Evolutionary conservation across 257 asterid genomes (phyloP).

Genomic region (Solanum infundibuliforme): DNA sequence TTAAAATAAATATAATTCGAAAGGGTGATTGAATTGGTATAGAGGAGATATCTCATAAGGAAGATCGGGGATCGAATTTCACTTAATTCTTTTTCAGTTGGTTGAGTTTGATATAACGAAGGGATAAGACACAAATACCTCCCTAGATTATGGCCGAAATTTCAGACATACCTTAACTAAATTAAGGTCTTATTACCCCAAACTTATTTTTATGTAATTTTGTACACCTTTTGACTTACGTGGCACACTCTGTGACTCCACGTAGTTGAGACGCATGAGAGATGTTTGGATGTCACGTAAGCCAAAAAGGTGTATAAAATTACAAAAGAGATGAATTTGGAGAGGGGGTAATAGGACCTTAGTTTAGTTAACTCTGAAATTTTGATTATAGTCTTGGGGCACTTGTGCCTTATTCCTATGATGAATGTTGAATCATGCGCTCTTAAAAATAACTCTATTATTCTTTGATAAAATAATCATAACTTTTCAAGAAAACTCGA

Average conservation of each 20-base stretch:
- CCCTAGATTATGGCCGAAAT: too few relatives aligned
- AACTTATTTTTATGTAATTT: too few relatives aligned
- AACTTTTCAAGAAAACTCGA: neutral
- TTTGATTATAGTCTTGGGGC: fast-evolving
- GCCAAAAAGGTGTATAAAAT: too few relatives aligned
- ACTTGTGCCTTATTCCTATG: too few relatives aligned
- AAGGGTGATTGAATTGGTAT: neutral
- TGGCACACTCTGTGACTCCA: neutral
- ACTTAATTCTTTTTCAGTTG: too few relatives aligned
- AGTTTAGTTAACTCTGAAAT: too few relatives aligned
- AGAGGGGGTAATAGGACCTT: neutral
- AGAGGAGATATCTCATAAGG: neutral
- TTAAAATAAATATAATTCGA: too few relatives aligned
- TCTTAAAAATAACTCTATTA: too few relatives aligned
- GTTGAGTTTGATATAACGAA: neutral
- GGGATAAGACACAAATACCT: neutral
- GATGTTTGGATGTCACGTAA: neutral
- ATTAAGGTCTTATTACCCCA: neutral
- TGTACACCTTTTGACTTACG: neutral
- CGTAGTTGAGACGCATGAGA: neutral
- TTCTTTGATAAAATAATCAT: too few relatives aligned
- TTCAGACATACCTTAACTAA: too few relatives aligned
- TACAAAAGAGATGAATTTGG: too few relatives aligned
- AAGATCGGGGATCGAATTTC: neutral
- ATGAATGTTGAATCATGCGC: neutral